Base-by-base conservation (phyloP, 352 stramenopile species). In the Globisporangium nagaii region DNA sequence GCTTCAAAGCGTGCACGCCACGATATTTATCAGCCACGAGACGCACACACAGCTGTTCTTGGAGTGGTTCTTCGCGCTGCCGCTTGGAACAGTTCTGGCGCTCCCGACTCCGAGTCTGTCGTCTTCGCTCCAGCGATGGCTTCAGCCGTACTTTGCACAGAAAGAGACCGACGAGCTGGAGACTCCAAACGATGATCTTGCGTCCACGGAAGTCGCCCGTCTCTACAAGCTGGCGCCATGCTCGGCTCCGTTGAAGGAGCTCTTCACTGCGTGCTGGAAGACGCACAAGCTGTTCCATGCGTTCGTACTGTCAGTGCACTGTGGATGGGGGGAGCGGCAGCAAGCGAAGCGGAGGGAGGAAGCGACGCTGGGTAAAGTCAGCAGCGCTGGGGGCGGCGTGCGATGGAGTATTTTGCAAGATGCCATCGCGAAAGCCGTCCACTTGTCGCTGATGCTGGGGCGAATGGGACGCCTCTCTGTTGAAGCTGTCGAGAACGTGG, bases 51-150 rank as follows among this genome's bases (percentile, higher is more conserved):
- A 35, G 51, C 45, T 90, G 59, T 93, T 92, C 63, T 60, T 94
- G 46, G 75, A 89, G 62, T 94, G 84, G 84, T 94, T 77, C 47
- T 92, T 88, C 49, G 74, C 73, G n/a, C 70, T 92, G 19, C 79
- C 84, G 37, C 62, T 90, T 1, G 73, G 69, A 36, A 54, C 60
- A 8, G 57, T 94, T 24, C 58, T 94, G 13, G 58, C 72, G 4
- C 68, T 94, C 15, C 75, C 79, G 40, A 43, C 77, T 4, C 82
- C 84, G 39, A 86, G 69, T 13, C 60, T 74, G 22, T 90, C 79
- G 40, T 93, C 81, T 27, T 77, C 79, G 6, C 69, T 94, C 13
- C 79, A 92, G 36, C 77, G 81, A n/a, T 92, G 79, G 79, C 57
- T 93, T 25, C 59, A 84, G 8, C 68, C 83, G 9, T 80, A 80